A percentile compares a stretch with the other conserved stretches of the same genome.
phyloP scores from a whole-genome alignment of 2,329 filamentous ascomycete genomes.

The Epicoccum nigrum region DNA sequence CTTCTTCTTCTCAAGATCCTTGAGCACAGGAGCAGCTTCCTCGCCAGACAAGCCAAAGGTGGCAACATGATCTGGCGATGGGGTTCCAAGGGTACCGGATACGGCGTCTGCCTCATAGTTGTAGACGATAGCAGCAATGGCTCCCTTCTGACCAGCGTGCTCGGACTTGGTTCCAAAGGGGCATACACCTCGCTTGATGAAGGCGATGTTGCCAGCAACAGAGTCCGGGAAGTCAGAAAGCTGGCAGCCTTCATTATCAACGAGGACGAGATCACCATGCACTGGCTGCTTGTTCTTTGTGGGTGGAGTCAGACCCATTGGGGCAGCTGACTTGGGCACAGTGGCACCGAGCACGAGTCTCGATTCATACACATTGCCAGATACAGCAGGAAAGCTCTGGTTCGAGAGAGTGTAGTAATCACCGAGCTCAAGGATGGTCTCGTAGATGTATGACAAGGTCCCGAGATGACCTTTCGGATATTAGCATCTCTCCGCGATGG shows the following conservation, averaged over 20 bases:
- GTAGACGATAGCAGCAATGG: conserved; percentile 75
- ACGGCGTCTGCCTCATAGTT: conserved; percentile 70
- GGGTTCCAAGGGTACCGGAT: conserved; percentile 71
- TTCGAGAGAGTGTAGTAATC: conserved; percentile 50
- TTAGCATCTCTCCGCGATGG: conserved; percentile 14
- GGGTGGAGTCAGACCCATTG: conserved; percentile 46
- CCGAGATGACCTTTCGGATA: conserved; percentile 37
- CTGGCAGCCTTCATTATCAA: conserved; percentile 44
- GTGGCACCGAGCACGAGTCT: conserved; percentile 43
- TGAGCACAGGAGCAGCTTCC: conserved; percentile 61
- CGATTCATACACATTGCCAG: conserved; percentile 46
- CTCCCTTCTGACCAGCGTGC: conserved; percentile 72
- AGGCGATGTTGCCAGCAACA: conserved; percentile 69
- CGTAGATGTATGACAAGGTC: conserved; percentile 48
- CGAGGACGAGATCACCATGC: conserved; percentile 41
- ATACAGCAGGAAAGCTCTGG: conserved; percentile 46
- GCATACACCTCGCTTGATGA: conserved; percentile 75
- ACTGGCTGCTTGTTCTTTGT: conserved; percentile 48
- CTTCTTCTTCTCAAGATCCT: conserved; percentile 59
- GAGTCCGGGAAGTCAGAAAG: conserved; percentile 65
- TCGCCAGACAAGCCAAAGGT: conserved; percentile 72
- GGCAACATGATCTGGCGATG: conserved; percentile 64
- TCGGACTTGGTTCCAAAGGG: conserved; percentile 75
- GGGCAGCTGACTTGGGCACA: conserved; percentile 42
- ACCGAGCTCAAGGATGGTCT: conserved; percentile 44